phyloP scores from a whole-genome alignment of 208 protist genomes.

The Crithidia thermophila region DNA sequence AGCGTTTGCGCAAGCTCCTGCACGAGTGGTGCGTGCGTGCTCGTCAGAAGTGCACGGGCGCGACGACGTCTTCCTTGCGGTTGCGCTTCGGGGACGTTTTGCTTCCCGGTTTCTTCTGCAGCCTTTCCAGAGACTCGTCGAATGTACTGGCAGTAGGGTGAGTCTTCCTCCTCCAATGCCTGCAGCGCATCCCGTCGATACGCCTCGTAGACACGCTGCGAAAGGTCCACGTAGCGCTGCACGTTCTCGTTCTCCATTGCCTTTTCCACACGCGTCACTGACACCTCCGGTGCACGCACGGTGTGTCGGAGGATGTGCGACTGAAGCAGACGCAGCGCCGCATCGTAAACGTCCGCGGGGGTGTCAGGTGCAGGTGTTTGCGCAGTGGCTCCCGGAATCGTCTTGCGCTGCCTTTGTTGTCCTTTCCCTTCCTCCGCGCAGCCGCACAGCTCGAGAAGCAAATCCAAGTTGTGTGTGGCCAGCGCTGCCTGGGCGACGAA shows the following conservation, averaged over 20 bases:
- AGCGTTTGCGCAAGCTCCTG: constrained; percentile 9
- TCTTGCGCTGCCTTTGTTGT: neutral
- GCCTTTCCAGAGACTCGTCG: neutral
- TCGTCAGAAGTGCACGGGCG: neutral
- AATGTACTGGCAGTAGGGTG: constrained; percentile 24
- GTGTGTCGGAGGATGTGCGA: constrained; percentile 25
- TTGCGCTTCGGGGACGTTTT: too few species aligned
- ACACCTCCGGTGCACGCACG: neutral
- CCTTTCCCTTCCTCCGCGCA: neutral
- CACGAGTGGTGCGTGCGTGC: constrained; percentile 11
- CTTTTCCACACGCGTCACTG: too few species aligned
- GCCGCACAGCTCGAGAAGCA: constrained; percentile 46
- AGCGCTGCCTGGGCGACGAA: constrained; percentile 69
- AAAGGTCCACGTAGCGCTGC: constrained; percentile 20
- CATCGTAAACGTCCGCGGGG: constrained; percentile 62
- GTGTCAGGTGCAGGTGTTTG: neutral
- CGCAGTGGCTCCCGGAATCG: neutral
- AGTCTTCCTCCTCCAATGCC: constrained; percentile 10
- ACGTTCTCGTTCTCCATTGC: neutral
- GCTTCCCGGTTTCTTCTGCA: neutral
- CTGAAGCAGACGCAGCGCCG: constrained; percentile 53
- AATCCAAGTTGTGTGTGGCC: constrained; percentile 36
- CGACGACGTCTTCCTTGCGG: neutral
- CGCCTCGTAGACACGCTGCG: constrained; percentile 23
- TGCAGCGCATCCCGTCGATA: constrained; percentile 21